A percentile compares a stretch with the other conserved stretches of the same genome.
Conservation (phyloP, 1,284 basidiomycete species). For the Rhodotorula sp. region DNA sequence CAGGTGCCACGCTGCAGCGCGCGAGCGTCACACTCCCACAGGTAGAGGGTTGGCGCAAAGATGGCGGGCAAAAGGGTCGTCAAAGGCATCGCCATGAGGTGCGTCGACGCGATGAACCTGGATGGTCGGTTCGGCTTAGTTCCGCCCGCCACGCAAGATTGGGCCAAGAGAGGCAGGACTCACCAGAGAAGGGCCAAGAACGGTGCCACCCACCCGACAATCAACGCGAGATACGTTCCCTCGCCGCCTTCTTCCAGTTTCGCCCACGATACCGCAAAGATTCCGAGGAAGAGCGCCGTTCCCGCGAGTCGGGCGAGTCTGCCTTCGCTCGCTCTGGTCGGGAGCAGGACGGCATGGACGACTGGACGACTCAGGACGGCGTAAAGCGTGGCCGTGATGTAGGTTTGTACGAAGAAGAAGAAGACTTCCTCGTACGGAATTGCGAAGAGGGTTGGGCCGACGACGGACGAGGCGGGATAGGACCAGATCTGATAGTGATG, state of each 20-base stretch:
- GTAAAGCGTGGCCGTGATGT: conserved; percentile 45
- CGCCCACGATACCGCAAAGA: conserved; percentile 31
- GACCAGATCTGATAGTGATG: conserved; percentile 41
- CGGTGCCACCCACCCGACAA: conserved; percentile 44
- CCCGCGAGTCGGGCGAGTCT: conserved; percentile 15
- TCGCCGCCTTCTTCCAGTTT: conserved; percentile 32
- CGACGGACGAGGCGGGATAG: conserved; percentile 41
- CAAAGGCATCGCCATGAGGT: conserved; percentile 31
- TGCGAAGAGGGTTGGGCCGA: conserved; percentile 40
- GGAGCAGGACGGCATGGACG: conserved; percentile 39
- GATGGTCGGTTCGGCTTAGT: background rate
- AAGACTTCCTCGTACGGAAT: conserved; percentile 47
- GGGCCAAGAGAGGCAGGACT: background rate
- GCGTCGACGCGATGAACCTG: conserved; percentile 38
- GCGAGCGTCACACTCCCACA: conserved; percentile 45
- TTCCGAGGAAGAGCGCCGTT: conserved; percentile 14
- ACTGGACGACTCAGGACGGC: conserved; percentile 43
- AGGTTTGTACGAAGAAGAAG: conserved; percentile 48
- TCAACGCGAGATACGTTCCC: conserved; percentile 43
- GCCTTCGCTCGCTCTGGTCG: conserved; percentile 17
- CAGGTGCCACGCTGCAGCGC: conserved; percentile 45
- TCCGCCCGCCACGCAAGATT: background rate
- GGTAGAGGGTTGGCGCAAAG: conserved; percentile 43
- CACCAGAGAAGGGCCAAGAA: conserved; percentile 44
- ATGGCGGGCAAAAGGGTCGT: conserved; percentile 34